Base-by-base conservation (phyloP, 2,329 filamentous ascomycete genomes). In the Mycocentrospora acerina region DNA sequence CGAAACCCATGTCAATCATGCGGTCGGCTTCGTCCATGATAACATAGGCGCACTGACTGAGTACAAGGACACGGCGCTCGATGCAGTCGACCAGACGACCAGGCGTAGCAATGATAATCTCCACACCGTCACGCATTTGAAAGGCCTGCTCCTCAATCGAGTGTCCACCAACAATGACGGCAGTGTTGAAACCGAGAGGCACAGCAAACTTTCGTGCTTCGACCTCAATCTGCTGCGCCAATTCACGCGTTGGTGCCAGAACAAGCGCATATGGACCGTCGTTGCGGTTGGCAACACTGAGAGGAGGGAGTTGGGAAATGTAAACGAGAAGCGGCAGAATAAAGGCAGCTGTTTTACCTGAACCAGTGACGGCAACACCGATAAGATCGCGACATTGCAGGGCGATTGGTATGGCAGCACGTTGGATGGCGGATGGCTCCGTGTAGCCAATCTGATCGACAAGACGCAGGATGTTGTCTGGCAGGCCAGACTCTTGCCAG, bases 11-110 rank as follows among this genome's bases (percentile, higher is more conserved):
- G 64, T 98, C 93, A 50, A 98, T 95, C 93, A 98, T 98, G 38
- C 91, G 87, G 71, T 98, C 93, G 25, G 93, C 93, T 78, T 98
- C 93, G 67, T 98, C 93, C 91, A 98, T 96, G 70, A 98, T 95
- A 40, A 97, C 81, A 71, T 97, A 97, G 72, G 90, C 95, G 69
- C 93, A 97, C 70, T 97, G 93, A n/a, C 83, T 84, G 32, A 97
- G 80, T 1, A 98, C 91, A 2, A 97, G 77, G 19, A 97, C 82
- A 24, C 91, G 85, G 13, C 93, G 81, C 68, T 98, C 93, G 55
- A 98, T 93, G 69, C 90, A 97, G 72, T 98, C 93, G 7, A 97
- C 88, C 1, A 98, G 80, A 78, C 93, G 90, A 71, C 93, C 93
- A 0, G 93, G 93, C 0, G 93, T 98, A n/a, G 93, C 93, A 52